Conservation (phyloP, 129 eudicot species). For the Saussurea involucrata region DNA sequence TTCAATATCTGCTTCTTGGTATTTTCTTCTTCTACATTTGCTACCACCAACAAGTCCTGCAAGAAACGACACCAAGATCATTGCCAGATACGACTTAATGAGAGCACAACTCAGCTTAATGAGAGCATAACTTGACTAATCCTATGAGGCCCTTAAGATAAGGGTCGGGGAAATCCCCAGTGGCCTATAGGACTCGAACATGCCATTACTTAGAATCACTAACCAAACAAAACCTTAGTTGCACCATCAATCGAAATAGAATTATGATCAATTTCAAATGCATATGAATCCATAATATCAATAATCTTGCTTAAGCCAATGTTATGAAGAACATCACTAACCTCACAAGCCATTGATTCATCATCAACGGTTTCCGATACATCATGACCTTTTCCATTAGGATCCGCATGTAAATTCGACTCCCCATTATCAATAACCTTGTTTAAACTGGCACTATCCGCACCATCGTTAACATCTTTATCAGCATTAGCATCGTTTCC, state of each 20-base stretch:
- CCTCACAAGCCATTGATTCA: slow-evolving; percentile 47
- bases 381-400: slow-evolving; percentile 16
- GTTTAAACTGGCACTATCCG: background rate
- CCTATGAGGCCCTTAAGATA: background rate
- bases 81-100: background rate
- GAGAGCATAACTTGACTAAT: background rate
- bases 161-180: background rate
- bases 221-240: background rate
- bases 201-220: background rate
- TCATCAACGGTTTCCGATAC: slow-evolving; percentile 12
- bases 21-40: slow-evolving; percentile 24
- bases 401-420: slow-evolving; percentile 3
- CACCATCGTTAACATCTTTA: background rate
- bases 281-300: background rate
- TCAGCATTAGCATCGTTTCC: slow-evolving; percentile 20
- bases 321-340: slow-evolving; percentile 19
- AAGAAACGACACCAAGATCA: background rate
- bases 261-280: background rate
- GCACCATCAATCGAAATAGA: background rate
- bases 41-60: slow-evolving; percentile 23
- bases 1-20: slow-evolving; percentile 5
- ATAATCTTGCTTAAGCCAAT: background rate
- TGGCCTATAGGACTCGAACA: background rate
- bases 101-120: background rate
- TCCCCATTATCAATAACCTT: slow-evolving; percentile 1